Evolutionary conservation across 768 basidiomycete genomes (phyloP).

Genomic region (Thelephora ganbajun): DNA sequence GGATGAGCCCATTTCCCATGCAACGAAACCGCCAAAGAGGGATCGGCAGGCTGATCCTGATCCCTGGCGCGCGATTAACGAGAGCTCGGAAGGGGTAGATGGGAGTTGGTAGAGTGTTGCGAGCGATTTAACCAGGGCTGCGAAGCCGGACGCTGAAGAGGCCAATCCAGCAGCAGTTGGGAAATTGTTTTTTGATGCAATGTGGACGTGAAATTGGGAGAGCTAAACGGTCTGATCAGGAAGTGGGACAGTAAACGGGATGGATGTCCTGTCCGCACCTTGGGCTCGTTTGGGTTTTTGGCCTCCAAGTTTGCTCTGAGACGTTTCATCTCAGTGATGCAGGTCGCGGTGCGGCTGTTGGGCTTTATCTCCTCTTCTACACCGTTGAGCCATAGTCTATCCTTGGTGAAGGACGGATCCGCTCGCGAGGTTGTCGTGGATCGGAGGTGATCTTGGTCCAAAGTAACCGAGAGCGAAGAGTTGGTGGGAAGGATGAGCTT

Average conservation of each 20-base stretch:
- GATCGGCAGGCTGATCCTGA: slow-evolving; percentile 97
- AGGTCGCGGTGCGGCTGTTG: slow-evolving; percentile 66
- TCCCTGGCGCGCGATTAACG: slow-evolving; percentile 90
- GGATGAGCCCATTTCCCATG: slow-evolving; percentile 70
- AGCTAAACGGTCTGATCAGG: slow-evolving; percentile 27
- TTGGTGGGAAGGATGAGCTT: slow-evolving; percentile 93
- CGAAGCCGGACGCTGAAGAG: slow-evolving; percentile 94
- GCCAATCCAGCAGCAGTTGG: slow-evolving; percentile 97
- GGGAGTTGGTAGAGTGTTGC: slow-evolving; percentile 78
- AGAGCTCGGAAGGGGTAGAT: slow-evolving; percentile 65
- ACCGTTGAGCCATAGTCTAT: slow-evolving; percentile 92
- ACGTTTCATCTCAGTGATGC: slow-evolving; percentile 76
- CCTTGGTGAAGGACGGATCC: slow-evolving; percentile 56
- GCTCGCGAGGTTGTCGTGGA: slow-evolving; percentile 89
- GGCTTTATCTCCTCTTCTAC: slow-evolving; percentile 79
- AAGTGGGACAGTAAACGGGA: slow-evolving; percentile 2
- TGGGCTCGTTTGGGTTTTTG: slow-evolving; percentile 44
- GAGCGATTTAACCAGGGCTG: slow-evolving; percentile 84
- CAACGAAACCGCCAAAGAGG: slow-evolving; percentile 93
- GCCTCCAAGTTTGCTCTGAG: slow-evolving; percentile 68
- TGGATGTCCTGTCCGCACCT: slow-evolving; percentile 30
- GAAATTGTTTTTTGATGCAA: slow-evolving; percentile 96
- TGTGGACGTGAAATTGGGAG: slow-evolving; percentile 65
- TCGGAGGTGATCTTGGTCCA: slow-evolving; percentile 90
- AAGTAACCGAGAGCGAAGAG: slow-evolving; percentile 94